Base-by-base conservation (phyloP, 1,284 basidiomycete species). In the Apiotrichum montevideense region DNA sequence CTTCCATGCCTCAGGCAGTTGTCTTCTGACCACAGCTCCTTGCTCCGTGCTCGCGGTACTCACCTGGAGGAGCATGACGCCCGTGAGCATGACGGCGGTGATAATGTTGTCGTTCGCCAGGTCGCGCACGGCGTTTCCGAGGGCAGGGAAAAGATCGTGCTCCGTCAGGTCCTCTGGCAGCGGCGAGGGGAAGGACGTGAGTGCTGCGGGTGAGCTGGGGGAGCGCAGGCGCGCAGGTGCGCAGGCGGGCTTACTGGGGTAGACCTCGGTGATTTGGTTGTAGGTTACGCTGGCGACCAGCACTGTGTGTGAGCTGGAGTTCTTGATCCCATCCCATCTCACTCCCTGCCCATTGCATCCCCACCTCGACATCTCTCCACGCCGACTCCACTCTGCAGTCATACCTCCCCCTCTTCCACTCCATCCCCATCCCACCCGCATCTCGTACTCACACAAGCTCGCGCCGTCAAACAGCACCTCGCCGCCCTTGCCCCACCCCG, bases 401-500 rank as follows among this genome's bases (percentile, higher is more conserved):
- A 29, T 29, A 29, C 29, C 29, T 29, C 29, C 21, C 21, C 21
- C 21, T 21, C 37, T 39, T 6, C n/a, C 47, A 21, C 47, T 29
- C 3, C 35, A 32, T 13, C 43, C 43, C 35, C 29, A 45, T 33
- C 29, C 35, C 10, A 11, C 4, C 29, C 29, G 29, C 29, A 29
- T 29, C 29, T 29, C 29, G 2, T 10, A 66, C 71, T 60, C 53
- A 73, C 73, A 67, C 29, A 71, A 54, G 49, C 69, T 70, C 0
- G 69, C 73, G 1, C 73, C 73, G 56, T 75, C 73, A 55, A 73
- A 75, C 32, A 75, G 59, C 4, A 75, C 66, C 59, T 75, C 73
- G 29, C 73, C 72, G 34, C 66, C 61, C 33, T 61, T 53, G 2
- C 69, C 66, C 51, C 63, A 68, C 2, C 64, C 72, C 45, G 68